These are phyloP conservation scores for Aulographum hederae DNA, from an alignment of 2,329 filamentous ascomycete genomes.

Conservation along the genomic window DNA sequence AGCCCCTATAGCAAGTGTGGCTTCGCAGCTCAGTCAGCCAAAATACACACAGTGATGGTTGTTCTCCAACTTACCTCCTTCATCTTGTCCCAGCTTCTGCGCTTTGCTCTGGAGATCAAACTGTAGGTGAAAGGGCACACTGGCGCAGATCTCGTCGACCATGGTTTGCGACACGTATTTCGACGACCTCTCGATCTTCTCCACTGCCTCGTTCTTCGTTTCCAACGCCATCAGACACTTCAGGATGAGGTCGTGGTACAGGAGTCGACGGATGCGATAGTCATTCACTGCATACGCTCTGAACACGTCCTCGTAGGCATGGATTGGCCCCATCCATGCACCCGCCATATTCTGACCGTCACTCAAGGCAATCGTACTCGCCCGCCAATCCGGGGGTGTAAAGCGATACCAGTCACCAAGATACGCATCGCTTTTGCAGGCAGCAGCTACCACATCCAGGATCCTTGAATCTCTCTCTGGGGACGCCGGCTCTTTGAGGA, in stretches of 20 bases:
- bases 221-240: constrained; percentile 11
- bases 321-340: constrained; percentile 19
- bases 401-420: constrained; percentile 18
- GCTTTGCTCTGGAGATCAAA: constrained; percentile 18
- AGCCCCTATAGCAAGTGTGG: constrained; percentile 19
- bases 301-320: constrained; percentile 19
- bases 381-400: constrained; percentile 16
- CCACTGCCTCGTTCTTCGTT: not conserved
- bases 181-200: not conserved
- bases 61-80: constrained; percentile 12
- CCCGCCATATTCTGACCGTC: constrained; percentile 13
- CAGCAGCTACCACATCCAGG: constrained; percentile 14
- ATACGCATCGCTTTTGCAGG: constrained; percentile 17
- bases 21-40: constrained; percentile 12
- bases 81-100: constrained; percentile 15
- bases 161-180: constrained; percentile 12
- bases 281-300: constrained; percentile 22
- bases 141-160: constrained; percentile 20
- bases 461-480: constrained; percentile 8
- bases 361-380: constrained; percentile 14
- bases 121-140: constrained; percentile 19
- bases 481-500: constrained; percentile 12
- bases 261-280: constrained; percentile 21
- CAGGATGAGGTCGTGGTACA: constrained; percentile 20
- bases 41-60: not conserved